These are phyloP conservation scores for Fusarium tanahbumbuense DNA, from an alignment of 2,329 filamentous ascomycete species.

Conservation along the genomic window DNA sequence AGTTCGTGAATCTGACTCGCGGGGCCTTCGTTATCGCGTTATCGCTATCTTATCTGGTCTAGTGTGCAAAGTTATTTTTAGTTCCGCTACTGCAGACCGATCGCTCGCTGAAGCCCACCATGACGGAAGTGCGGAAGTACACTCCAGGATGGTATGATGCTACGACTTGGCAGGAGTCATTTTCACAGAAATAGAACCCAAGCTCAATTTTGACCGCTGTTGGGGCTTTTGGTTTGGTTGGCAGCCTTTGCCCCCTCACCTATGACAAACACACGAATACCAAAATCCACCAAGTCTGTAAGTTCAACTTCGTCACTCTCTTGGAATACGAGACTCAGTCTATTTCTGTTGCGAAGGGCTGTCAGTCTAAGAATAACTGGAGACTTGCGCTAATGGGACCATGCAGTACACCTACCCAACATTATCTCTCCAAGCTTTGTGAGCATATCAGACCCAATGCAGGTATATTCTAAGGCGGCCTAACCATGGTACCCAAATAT, in stretches of 20 bases:
- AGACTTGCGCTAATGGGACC: not conserved
- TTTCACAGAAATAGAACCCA: not conserved
- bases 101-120: not conserved
- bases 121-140: not conserved
- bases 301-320: not conserved
- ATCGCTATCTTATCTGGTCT: not conserved
- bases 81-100: not conserved
- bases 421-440: fast-evolving
- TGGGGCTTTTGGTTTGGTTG: not conserved
- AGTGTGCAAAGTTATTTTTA: not conserved
- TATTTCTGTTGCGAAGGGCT: not conserved
- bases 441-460: not conserved
- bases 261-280: not conserved
- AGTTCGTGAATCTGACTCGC: not conserved
- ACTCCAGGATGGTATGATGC: not conserved
- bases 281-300: not conserved
- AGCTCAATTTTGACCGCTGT: not conserved
- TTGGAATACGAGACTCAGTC: not conserved
- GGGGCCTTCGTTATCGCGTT: not conserved
- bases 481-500: not conserved
- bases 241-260: not conserved
- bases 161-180: not conserved
- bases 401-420: not conserved
- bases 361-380: not conserved
- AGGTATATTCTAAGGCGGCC: not conserved